Base-by-base conservation (phyloP, 2,329 filamentous ascomycete species). In the Xylaria sp. region DNA sequence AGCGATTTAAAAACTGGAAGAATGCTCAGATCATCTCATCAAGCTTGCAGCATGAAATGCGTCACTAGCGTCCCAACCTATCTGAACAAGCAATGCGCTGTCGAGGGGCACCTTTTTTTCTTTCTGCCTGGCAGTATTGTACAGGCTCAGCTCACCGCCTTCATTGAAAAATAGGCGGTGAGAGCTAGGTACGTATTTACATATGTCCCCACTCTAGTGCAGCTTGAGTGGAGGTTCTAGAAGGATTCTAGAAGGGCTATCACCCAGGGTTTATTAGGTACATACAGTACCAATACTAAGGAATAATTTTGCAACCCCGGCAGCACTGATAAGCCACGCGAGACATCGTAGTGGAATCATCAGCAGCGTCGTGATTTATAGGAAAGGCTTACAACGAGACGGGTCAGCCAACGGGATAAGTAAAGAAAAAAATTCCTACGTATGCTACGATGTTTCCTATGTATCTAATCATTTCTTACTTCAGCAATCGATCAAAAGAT, bases 101-200 rank as follows among this genome's bases (percentile, higher is more conserved):
- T 40, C 12, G 57, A 60, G 56, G 60, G 59, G 56, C 60, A 38
- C 9, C 12, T 33, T 57, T 63, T 65, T 57, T 65, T 50, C 63
- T 63, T 65, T 65, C 60, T 65, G 60, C 63, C 31, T 2, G 57
- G 63, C 63, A 65, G 15, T 60, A 65, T 42, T 40, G 37, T 54
- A 25, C 51, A 57, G 12, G 15, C 25, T 12, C 0, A 2, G 1
- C 38, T 58, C 53, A 65, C 63, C 63, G 63, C 60, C 31, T 25
- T 3, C 11, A 23, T 14, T 9, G n/a, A 51, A 43, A 0, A 5
- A 15, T 50, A 47, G 63, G 63, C 60, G 63, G 63, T 65, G 55
- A 60, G 28, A 31, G 28, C 28, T n/a, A n/a, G n/a, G n/a, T n/a
- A n/a, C n/a, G n/a, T n/a, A n/a, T n/a, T n/a, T n/a, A n/a, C n/a